These are phyloP conservation scores for Pinus albicaulis DNA, from an alignment of 75 land plant species.

Conservation along the genomic window DNA sequence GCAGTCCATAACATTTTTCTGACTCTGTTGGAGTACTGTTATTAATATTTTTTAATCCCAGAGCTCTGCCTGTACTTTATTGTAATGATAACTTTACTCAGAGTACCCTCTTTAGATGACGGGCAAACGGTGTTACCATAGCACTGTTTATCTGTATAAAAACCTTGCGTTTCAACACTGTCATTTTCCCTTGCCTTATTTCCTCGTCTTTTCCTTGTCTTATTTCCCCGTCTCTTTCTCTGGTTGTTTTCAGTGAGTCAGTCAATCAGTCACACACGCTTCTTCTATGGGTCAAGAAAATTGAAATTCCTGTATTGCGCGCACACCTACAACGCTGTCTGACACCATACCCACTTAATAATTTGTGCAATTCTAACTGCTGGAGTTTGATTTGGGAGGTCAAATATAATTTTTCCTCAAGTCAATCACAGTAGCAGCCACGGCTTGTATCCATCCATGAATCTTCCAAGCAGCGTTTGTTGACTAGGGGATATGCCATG, in stretches of 20 bases:
- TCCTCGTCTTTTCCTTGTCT: not conserved
- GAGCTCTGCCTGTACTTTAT: constrained; percentile 3
- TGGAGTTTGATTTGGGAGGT: not conserved
- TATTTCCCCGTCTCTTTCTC: not conserved
- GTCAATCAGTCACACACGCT: not conserved
- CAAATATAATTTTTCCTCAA: not conserved
- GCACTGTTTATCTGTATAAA: too few relatives aligned
- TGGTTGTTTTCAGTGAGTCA: too few relatives aligned
- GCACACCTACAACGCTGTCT: not conserved
- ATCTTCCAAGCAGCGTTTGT: not conserved
- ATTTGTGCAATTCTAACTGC: not conserved
- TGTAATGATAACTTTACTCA: not conserved
- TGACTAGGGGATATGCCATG: constrained; percentile 1
- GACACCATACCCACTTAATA: not conserved
- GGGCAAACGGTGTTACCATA: too few relatives aligned
- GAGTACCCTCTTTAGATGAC: not conserved
- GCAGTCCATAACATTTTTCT: not conserved
- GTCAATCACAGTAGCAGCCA: constrained; percentile 3
- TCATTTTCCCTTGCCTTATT: not conserved
- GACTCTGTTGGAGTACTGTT: not conserved
- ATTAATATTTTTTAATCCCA: not conserved
- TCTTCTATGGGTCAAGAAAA: not conserved
- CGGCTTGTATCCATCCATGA: not conserved
- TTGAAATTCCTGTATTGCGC: not conserved
- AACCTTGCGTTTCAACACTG: not conserved